Conservation (phyloP, 257 asterid species). For the Rauvolfia tetraphylla region DNA sequence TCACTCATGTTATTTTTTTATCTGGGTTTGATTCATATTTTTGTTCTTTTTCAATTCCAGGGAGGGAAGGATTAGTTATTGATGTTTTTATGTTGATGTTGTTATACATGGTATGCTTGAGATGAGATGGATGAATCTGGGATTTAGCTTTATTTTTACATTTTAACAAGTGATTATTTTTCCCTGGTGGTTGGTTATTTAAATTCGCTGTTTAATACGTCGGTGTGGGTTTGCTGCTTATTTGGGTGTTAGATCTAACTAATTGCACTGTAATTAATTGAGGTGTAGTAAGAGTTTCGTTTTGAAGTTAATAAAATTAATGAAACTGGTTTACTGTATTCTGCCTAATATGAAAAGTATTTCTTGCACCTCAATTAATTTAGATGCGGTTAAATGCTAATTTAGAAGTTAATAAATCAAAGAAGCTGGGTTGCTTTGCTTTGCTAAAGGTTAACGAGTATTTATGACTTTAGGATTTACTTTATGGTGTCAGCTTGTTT, state of each 20-base stretch:
- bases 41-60: neutral
- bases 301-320: neutral
- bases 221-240: no score
- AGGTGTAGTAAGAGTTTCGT: neutral
- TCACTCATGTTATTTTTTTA: neutral
- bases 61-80: neutral
- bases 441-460: neutral
- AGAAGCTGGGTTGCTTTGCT: neutral
- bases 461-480: neutral
- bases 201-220: neutral
- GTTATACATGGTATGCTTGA: neutral
- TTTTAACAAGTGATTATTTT: neutral
- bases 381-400: neutral
- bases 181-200: neutral
- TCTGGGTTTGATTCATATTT: slow-evolving; percentile 5
- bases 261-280: neutral
- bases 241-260: slow-evolving; percentile 27
- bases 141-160: neutral
- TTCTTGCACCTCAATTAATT: neutral
- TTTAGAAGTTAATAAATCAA: neutral
- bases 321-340: neutral
- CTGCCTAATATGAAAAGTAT: neutral
- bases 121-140: neutral
- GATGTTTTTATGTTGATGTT: neutral
- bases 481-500: neutral